These are phyloP conservation scores for Rhodomyrtus tomentosa DNA, from an alignment of 345 rosid species.

Conservation along the genomic window DNA sequence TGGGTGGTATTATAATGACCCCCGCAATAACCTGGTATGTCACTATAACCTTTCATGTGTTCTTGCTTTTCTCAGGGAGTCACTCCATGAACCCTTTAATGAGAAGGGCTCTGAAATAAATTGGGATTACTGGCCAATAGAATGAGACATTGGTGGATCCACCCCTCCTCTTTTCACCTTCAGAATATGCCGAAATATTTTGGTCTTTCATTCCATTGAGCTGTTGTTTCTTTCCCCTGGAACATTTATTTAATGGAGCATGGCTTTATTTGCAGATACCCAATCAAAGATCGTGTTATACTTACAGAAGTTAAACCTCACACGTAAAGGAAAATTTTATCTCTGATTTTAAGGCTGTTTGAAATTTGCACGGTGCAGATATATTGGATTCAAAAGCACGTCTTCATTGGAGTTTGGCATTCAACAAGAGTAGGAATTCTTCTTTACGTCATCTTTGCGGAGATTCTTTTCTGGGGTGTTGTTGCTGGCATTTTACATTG, in stretches of 20 bases:
- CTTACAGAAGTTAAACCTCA: not conserved
- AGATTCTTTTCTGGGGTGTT: slow-evolving; percentile 66
- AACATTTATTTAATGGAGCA: not conserved
- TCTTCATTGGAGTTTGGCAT: slow-evolving; percentile 52
- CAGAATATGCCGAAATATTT: not conserved
- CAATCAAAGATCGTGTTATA: not conserved
- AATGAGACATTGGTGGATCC: not conserved
- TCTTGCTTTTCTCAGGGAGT: not conserved
- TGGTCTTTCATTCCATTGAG: not conserved
- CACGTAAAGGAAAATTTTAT: not conserved
- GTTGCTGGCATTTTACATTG: slow-evolving; percentile 47
- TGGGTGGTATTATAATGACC: slow-evolving; percentile 77
- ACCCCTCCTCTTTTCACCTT: not conserved
- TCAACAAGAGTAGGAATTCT: slow-evolving; percentile 49
- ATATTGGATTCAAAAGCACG: slow-evolving; percentile 57
- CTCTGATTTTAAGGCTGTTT: not conserved
- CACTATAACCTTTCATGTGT: not conserved
- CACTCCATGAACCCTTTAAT: not conserved
- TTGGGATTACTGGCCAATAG: not conserved
- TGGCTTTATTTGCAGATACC: not conserved
- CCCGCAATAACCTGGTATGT: slow-evolving; percentile 56
- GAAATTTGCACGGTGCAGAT: slow-evolving; percentile 20
- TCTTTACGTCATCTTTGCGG: slow-evolving; percentile 62
- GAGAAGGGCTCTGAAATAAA: not conserved
- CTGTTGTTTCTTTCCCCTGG: not conserved